Base-by-base conservation (phyloP, 306 rosid species). In the Fagus crenata region DNA sequence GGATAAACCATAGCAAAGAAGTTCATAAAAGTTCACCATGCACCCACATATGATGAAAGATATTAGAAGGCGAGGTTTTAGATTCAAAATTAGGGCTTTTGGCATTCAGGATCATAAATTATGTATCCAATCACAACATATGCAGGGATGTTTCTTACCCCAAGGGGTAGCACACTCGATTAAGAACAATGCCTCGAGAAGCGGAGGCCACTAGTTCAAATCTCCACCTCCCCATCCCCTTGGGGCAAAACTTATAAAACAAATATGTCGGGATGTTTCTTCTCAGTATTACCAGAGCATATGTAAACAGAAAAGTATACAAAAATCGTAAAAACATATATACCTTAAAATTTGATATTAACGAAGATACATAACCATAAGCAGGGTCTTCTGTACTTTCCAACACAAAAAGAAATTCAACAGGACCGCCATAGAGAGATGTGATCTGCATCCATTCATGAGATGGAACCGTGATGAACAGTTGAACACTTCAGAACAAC, bases 341-440 rank as follows among this genome's bases (percentile, higher is more conserved):
- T 83, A 90, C 99, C 98, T 85, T 77, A 77, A 81, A 90, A 67
- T 96, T 96, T 75, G 91, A 83, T 75, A 91, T 13, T 71, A 96
- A 74, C 81, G 80, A 78, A 61, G 89, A 85, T 71, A 84, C 90
- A 65, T 88, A 82, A 73, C 28, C 79, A 84, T 90, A 96, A 54
- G 99, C 99, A 76, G 93, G 96, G 82, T 96, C 99, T 61, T 92
- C 97, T 6, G 75, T 83, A 82, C 97, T 93, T 87, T 96, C 99
- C 83, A 96, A 89, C 60, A 92, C 83, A 67, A 92, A 93, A 73
- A 92, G 87, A 75, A 91, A 96, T 81, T 96, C 99, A 80, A 89
- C 49, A 78, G 93, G 98, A 75, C 99, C 99, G 28, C 99, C 99
- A 75, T 96, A 96, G n/a, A 96, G 96, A 56, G 99, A 96, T 33